Evolutionary conservation across 169 alveolate species (phyloP), one percentile per base, ranked within the genome.

Genomic region (Cryptosporidium sp.): DNA sequence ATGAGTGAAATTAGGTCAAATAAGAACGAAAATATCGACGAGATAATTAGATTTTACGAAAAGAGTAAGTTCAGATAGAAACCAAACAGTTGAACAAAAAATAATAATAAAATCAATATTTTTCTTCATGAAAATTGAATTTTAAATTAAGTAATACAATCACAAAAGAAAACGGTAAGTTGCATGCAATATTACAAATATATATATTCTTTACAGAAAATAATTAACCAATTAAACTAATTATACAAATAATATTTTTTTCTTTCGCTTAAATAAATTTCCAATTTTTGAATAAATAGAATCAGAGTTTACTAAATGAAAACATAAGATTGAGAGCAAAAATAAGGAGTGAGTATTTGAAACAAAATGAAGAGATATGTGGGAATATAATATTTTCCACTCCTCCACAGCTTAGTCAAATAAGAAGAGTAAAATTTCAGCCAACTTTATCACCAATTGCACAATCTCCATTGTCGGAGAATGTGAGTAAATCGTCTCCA

Each of bases 131-230:
- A 0, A 21, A 55, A 21, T 2, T 55, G 26, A n/a, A 21, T 12
- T 23, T n/a, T 23, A 55, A 21, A 65, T 21, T 21, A 14, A 80
- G 89, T 80, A 18, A 62, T 80, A 45, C 89, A 80, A 80, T 37
- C 80, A 16, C 89, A 80, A 50, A 80, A 80, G 33, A 80, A 80
- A 26, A 80, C 89, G 51, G 89, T 80, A 80, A 67, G 89, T 80
- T 26, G 16, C 67, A 55, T n/a, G 67, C 67, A 16, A n/a, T n/a
- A n/a, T n/a, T n/a, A n/a, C n/a, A 52, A n/a, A 52, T 14, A 52
- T 51, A 51, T 14, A 51, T 18, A 52, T 52, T 5, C 2, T 23
- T 23, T 18, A 5, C 16, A 14, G 26, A 41, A 41, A 41, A 41
- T 41, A 41, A 41, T 41, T 41, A 41, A 41, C 9, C 48, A 8